Evolutionary conservation across 257 asterid genomes (phyloP), one percentile per base, ranked within the genome.

Genomic region (Solanum chmielewskii): DNA sequence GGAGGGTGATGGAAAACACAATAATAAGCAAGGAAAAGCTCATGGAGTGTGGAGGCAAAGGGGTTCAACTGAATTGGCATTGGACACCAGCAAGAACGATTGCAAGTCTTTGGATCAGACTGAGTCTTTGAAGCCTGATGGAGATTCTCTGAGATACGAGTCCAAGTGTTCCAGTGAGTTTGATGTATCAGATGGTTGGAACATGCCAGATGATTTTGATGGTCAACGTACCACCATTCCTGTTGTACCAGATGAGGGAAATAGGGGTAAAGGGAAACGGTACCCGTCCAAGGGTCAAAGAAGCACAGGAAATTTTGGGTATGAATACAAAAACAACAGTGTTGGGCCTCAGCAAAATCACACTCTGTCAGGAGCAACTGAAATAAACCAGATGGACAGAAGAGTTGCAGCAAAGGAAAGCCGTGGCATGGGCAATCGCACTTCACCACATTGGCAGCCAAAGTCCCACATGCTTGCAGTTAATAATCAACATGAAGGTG

Each of bases 361-460:
- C 56, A 29, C 42, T 74, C 93, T 91, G 71, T 86, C 88, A 88
- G 92, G 90, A 39, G 91, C 87, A 42, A 71, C 87, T 31, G 94
- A 90, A 62, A 81, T 59, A 41, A 93, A 88, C 89, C 95, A 88
- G 76, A 41, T 86, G 2, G 98, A 91, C 83, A 92, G 90, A 90
- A 85, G 86, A 83, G 60, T 86, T 70, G 37, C 74, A 70, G 78
- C 93, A 5, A 93, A 90, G 85, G 98, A 94, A 82, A 90, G 68
- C 85, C 92, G 91, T 62, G 90, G 90, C 75, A 9, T 88, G 68
- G 96, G 91, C 82, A 96, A 94, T 85, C 91, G 92, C 59, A 27
- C 91, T 14, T 86, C 90, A 31, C 87, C 98, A 86, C 98, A 94
- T 66, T 97, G 99, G 99, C 95, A 94, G 86, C 99, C 96, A 42